Evolutionary conservation across 768 basidiomycete genomes (phyloP).

Genomic region (Suillus discolor): DNA sequence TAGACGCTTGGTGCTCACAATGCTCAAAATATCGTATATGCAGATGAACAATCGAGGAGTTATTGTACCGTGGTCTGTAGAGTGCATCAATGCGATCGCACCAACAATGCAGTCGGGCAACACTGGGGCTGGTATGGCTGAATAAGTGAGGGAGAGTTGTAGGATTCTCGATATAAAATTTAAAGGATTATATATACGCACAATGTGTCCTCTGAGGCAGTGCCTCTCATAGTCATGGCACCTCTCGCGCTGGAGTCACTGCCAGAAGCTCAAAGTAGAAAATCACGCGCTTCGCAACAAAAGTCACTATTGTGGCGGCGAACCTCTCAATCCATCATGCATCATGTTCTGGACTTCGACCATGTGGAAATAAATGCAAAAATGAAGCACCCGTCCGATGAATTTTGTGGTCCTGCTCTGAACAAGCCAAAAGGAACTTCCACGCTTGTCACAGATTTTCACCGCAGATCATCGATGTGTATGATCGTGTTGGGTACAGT

Average conservation of each 20-base stretch:
- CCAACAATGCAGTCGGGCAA: too few relatives aligned
- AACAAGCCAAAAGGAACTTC: background rate
- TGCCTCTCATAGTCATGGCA: background rate
- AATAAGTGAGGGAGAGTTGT: background rate
- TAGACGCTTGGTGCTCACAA: slow-evolving; percentile 2
- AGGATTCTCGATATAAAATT: background rate
- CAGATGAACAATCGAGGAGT: too few relatives aligned
- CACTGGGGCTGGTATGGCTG: background rate
- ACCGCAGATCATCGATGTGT: background rate
- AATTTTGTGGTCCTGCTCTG: background rate
- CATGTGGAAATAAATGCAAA: background rate
- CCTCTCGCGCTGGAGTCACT: background rate
- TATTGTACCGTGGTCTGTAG: background rate
- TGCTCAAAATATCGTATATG: slow-evolving; percentile 16
- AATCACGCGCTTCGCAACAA: background rate
- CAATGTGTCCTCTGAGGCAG: background rate
- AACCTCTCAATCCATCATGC: background rate
- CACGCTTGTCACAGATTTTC: background rate
- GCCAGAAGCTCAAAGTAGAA: background rate
- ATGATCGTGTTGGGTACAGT: background rate
- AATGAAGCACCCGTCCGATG: background rate
- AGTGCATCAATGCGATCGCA: background rate
- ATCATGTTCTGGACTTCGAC: background rate
- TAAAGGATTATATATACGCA: background rate
- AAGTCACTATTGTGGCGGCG: background rate